Evolutionary conservation across 306 rosid genomes (phyloP), one percentile per base, ranked within the genome.

Genomic region (Clitoria ternatea): DNA sequence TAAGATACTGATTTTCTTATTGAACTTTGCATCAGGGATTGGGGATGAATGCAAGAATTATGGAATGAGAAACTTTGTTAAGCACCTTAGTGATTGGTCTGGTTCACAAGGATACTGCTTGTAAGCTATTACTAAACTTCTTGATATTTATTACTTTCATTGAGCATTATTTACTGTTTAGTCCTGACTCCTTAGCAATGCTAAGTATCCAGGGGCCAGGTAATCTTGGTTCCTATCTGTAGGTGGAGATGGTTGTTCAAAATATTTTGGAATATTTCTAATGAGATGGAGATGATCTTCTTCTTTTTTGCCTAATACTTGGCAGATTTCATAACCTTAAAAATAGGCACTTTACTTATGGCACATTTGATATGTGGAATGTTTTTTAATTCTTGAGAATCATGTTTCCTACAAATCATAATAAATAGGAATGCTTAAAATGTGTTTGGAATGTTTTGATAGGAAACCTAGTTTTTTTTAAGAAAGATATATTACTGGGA

Each of bases 61-160:
- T 6, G 92, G 83, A 69, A 20, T 81, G 10, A 4, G 24, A 20
- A 69, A 39, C 14, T 86, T 89, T 32, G 61, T 84, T 0, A 68
- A 82, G 73, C 78, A 35, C 40, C 71, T 89, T 60, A 81, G 85
- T 69, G 73, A 79, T 33, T 84, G 87, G 90, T 89, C 96, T 53
- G 85, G 86, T 53, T 83, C 92, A 60, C 83, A 77, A 74, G 92
- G 92, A 82, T 72, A 84, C 37, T 89, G 92, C 87, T 5, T 86
- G 96, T 89, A 82, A 23, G 92, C 37, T 39, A 7, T 78, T 59
- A 85, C 59, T 47, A 18, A 57, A 56, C 52, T 63, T 70, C 12
- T 75, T 29, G 33, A 12, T 55, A 20, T 57, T 70, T 69, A 54
- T 50, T 73, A 5, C 22, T 11, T 56, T 39, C 4, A 48, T 55